Conservation (phyloP, 192 early-diverging fungal genomes). For the Mortierella alpina region DNA sequence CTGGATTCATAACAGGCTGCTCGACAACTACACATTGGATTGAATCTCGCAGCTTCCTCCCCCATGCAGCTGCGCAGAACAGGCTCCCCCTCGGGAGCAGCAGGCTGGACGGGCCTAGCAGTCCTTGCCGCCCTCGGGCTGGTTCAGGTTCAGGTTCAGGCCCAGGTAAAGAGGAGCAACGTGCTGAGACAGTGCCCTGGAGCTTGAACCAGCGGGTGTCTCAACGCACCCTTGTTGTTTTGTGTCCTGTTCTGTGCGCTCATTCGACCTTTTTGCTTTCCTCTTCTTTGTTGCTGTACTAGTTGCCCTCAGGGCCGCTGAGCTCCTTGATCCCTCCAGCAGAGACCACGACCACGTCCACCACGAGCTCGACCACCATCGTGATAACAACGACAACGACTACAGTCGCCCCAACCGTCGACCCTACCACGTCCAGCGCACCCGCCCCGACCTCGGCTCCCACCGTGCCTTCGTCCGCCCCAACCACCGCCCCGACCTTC, state of each 20-base stretch:
- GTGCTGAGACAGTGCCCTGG: neutral
- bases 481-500: neutral
- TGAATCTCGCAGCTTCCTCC: neutral
- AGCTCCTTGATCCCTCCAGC: neutral
- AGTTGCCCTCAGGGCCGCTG: too few relatives aligned
- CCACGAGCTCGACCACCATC: slow-evolving; percentile 2
- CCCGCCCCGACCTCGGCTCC: neutral
- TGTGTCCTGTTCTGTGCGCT: neutral
- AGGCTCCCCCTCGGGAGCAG: neutral
- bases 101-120: slow-evolving; percentile 8
- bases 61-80: too few relatives aligned
- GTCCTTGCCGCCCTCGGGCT: slow-evolving; percentile 21
- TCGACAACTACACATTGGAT: neutral
- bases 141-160: slow-evolving; percentile 18
- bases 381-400: neutral
- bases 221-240: neutral
- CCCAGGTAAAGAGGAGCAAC: neutral
- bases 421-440: neutral
- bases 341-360: neutral
- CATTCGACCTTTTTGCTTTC: neutral
- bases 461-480: neutral
- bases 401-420: neutral
- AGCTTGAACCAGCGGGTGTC: neutral
- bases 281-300: too few relatives aligned
- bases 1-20: too few relatives aligned